A percentile compares a stretch with the other conserved stretches of the same genome.
phyloP scores from a whole-genome alignment of 2,329 filamentous ascomycete species.

The Cladosporium sp. region DNA sequence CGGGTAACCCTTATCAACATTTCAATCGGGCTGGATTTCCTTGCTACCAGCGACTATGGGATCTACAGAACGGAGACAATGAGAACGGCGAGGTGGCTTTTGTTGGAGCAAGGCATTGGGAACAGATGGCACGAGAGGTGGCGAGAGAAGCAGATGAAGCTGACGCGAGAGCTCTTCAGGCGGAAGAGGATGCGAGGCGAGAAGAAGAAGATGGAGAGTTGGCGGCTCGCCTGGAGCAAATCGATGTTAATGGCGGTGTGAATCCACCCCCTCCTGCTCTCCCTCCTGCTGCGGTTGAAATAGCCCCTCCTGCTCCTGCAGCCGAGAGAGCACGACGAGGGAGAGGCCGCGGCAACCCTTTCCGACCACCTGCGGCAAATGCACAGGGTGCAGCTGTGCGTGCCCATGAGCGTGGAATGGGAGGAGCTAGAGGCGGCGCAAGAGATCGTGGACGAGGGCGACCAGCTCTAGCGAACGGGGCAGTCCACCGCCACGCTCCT shows the following conservation, averaged over 20 bases:
- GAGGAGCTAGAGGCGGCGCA: too few relatives aligned
- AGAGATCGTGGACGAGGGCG: background rate
- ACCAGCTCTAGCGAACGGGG: background rate
- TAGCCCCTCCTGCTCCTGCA: background rate
- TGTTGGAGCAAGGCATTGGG: slow-evolving; percentile 39
- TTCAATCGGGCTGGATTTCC: slow-evolving; percentile 67
- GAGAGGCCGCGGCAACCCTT: slow-evolving; percentile 23
- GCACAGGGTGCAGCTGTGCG: slow-evolving; percentile 18
- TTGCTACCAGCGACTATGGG: slow-evolving; percentile 88
- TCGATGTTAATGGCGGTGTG: background rate
- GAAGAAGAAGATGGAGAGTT: background rate
- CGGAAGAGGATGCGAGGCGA: background rate
- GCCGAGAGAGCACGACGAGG: background rate
- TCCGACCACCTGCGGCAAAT: slow-evolving; percentile 18
- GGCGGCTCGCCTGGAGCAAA: background rate
- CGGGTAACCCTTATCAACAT: slow-evolving; percentile 78
- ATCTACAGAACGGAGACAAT: slow-evolving; percentile 73
- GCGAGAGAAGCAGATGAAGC: slow-evolving; percentile 31
- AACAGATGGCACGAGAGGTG: slow-evolving; percentile 37
- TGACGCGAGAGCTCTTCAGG: slow-evolving; percentile 15
- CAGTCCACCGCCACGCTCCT: background rate
- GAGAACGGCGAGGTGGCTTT: slow-evolving; percentile 37
- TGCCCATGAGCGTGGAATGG: slow-evolving; percentile 11
- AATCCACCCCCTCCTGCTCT: background rate
- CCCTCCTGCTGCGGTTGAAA: background rate